Base-by-base conservation (phyloP, 1,284 basidiomycete genomes). In the Sanghuangporus sanghuang region DNA sequence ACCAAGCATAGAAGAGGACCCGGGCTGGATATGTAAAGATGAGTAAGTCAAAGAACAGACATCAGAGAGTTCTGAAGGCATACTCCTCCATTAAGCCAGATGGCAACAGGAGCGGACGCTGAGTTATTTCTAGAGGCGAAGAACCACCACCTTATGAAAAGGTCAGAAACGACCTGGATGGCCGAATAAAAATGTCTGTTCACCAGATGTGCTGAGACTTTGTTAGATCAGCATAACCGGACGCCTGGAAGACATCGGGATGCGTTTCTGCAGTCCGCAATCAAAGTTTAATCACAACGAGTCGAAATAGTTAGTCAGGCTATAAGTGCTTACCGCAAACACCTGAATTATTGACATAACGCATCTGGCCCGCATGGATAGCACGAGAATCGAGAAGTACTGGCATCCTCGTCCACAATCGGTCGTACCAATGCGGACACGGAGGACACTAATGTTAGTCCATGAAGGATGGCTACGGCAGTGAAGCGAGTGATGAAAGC, bases 41-140 rank as follows among this genome's bases (percentile, higher is more conserved):
- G 38, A 27, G 21, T 46, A 40, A 46, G 55, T 18, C 6, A 1
- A 23, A 40, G 8, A 6, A 18, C 18, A 16, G 2, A 14, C 27
- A 11, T 6, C 21, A 8, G n/a, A 40, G 42, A 56, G 23, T 23
- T 23, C 23, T 23, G 18, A 9, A 36, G 14, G 73, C 81, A 67
- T 69, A 86, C 84, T 6, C 85, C 85, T 50, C 85, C 85, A 70
- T 86, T 86, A 64, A 88, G 80, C 85, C 86, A 87, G 49, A 87
- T 76, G 9, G 82, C 77, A 36, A 87, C 74, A 36, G 86, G 85
- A 3, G 85, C 85, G 3, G 76, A 81, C 35, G 80, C 77, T 0
- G 84, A 77, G 67, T 81, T 81, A 54, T 82, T 80, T 42, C 85
- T 81, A 1, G 86, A 79, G 42, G 77, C 85, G 66, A 89, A 89